A percentile compares a stretch with the other conserved stretches of the same genome.
phyloP scores from a whole-genome alignment of 192 early-diverging fungal genomes.

The Geranomyces michiganensis region DNA sequence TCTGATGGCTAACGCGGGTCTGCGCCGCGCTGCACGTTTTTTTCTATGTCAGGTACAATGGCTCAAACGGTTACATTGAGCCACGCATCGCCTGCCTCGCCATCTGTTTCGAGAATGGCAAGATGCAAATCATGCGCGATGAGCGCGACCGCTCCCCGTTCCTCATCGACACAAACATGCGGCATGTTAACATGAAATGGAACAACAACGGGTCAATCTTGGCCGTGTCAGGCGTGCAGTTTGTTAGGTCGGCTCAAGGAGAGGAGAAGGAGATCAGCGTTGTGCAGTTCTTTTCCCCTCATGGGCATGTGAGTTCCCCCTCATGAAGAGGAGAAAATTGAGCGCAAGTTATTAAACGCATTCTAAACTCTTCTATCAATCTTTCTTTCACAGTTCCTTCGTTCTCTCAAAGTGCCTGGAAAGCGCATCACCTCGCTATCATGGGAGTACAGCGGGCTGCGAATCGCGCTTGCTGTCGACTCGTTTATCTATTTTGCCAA shows the following conservation, averaged over 20 bases:
- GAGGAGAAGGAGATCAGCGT: constrained; percentile 61
- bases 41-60: constrained; percentile 48
- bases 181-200: constrained; percentile 58
- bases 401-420: constrained; percentile 63
- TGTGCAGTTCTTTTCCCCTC: constrained; percentile 58
- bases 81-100: constrained; percentile 54
- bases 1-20: not conserved
- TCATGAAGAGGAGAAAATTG: not conserved
- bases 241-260: constrained; percentile 48
- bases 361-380: not conserved
- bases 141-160: constrained; percentile 58
- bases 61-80: constrained; percentile 53
- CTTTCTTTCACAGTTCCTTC: constrained; percentile 41
- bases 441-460: constrained; percentile 62
- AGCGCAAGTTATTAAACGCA: not conserved
- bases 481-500: constrained; percentile 67
- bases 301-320: constrained; percentile 55
- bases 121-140: constrained; percentile 62
- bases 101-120: constrained; percentile 61
- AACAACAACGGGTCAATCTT: constrained; percentile 58
- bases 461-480: constrained; percentile 63
- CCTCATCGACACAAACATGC: constrained; percentile 60
- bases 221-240: constrained; percentile 61
- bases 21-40: not conserved
- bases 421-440: constrained; percentile 55